A percentile compares a stretch with the other conserved stretches of the same genome.
These are phyloP conservation scores for Chrysochromulina tobinii DNA, from an alignment of 78 protist species.

Conservation along the genomic window DNA sequence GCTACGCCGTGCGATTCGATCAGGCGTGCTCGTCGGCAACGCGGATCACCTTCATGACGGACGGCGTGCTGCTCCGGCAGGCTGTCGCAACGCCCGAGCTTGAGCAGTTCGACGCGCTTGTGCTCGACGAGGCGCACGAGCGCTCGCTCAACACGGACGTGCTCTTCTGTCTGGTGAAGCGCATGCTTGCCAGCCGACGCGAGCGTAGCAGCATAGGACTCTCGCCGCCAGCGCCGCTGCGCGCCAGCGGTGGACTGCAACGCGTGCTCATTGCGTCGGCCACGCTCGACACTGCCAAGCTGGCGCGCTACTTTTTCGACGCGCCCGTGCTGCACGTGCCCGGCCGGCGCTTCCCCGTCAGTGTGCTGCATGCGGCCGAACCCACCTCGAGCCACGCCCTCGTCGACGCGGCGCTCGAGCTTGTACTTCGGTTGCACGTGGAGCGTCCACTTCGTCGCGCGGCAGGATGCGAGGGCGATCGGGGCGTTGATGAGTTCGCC, in stretches of 20 bases:
- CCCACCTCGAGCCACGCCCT: slow-evolving; percentile 37
- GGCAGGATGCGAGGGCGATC: too few relatives aligned
- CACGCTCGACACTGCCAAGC: slow-evolving; percentile 77
- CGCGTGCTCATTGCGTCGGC: slow-evolving; percentile 82
- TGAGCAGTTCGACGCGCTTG: not conserved
- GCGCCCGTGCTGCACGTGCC: not conserved
- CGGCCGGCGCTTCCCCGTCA: not conserved
- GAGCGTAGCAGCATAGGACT: not conserved
- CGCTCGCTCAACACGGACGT: slow-evolving; percentile 95
- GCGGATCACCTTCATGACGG: slow-evolving; percentile 64
- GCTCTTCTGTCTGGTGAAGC: slow-evolving; percentile 79
- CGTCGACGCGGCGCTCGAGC: slow-evolving; percentile 13
- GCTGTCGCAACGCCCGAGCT: slow-evolving; percentile 25
- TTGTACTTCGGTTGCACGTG: not conserved
- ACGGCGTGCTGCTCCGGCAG: slow-evolving; percentile 78
- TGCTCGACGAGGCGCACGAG: slow-evolving; percentile 83
- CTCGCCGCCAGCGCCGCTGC: not conserved
- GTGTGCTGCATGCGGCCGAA: slow-evolving; percentile 17
- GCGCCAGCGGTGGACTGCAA: not conserved
- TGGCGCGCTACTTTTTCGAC: not conserved
- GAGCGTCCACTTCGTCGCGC: not conserved
- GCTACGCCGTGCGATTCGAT: slow-evolving; percentile 77
- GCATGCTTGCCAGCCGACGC: not conserved
- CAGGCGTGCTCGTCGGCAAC: slow-evolving; percentile 8
- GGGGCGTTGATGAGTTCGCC: too few relatives aligned